phyloP scores from a whole-genome alignment of 2,329 filamentous ascomycete species.

The Aureobasidium namibiae region DNA sequence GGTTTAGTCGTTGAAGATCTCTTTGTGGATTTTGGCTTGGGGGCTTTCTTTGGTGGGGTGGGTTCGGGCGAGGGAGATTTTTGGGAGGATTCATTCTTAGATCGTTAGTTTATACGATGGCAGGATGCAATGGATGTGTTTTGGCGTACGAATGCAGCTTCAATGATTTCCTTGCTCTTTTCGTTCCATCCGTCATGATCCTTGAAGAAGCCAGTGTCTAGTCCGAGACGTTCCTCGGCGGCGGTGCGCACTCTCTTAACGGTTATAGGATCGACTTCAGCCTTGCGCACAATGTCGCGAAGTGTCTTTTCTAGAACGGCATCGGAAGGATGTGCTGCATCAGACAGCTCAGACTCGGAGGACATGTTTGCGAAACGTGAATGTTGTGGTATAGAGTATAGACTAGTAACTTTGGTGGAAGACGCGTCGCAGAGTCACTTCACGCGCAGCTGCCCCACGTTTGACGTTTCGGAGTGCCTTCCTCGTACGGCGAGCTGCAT shows the following conservation, averaged over 20 bases:
- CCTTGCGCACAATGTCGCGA: constrained; percentile 32
- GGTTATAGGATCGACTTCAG: constrained; percentile 45
- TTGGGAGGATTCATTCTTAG: constrained; percentile 6
- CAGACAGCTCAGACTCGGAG: background rate
- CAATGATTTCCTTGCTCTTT: constrained; percentile 46
- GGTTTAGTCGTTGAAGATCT: background rate
- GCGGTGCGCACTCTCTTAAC: constrained; percentile 48
- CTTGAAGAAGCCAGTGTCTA: constrained; percentile 50
- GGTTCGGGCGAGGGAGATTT: background rate
- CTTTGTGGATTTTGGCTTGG: background rate
- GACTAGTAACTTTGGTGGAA: no score
- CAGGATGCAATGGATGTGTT: background rate
- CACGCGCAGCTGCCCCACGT: constrained; percentile 2
- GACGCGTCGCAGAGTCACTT: background rate
- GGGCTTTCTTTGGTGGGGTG: constrained; percentile 2
- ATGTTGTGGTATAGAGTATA: background rate
- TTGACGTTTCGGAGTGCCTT: background rate
- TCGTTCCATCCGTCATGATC: constrained; percentile 45
- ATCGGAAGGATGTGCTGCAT: constrained; percentile 26
- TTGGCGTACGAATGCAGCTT: constrained; percentile 37
- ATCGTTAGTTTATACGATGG: background rate
- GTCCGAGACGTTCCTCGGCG: constrained; percentile 43
- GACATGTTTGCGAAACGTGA: background rate
- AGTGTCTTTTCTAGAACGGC: constrained; percentile 32
- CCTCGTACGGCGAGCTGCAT: background rate